Conservation (phyloP, 2,329 filamentous ascomycete species). For the Tolypocladium inflatum region DNA sequence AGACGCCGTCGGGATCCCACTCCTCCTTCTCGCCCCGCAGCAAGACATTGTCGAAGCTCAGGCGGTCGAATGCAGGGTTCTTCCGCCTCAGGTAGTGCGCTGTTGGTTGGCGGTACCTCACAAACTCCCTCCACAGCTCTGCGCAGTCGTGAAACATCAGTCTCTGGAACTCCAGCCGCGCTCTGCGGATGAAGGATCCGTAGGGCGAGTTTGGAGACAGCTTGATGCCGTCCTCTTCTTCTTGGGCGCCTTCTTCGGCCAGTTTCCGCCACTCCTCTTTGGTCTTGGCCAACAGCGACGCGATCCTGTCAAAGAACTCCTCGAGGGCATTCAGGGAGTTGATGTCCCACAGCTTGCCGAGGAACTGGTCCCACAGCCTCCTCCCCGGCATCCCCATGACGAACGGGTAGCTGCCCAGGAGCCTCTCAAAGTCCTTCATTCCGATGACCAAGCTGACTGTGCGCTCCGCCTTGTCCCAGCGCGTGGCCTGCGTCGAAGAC, state of each 20-base stretch:
- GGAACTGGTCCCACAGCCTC: slow-evolving; percentile 79
- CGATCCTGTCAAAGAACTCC: slow-evolving; percentile 57
- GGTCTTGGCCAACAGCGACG: slow-evolving; percentile 48
- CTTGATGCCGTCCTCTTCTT: slow-evolving; percentile 42
- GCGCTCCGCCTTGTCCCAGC: slow-evolving; percentile 40
- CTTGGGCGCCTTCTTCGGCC: slow-evolving; percentile 32
- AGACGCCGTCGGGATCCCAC: slow-evolving; percentile 33
- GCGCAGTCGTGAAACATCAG: slow-evolving; percentile 72
- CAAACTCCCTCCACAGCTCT: slow-evolving; percentile 73
- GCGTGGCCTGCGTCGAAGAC: slow-evolving; percentile 14
- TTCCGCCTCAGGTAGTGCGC: slow-evolving; percentile 55
- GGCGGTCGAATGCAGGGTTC: slow-evolving; percentile 45
- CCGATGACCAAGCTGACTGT: slow-evolving; percentile 43
- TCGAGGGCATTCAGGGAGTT: slow-evolving; percentile 76
- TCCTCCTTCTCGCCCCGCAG: slow-evolving; percentile 38
- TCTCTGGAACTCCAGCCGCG: slow-evolving; percentile 69
- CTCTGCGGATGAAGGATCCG: slow-evolving; percentile 69
- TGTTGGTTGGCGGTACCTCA: slow-evolving; percentile 71
- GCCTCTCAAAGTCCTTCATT: slow-evolving; percentile 49
- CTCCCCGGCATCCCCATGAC: slow-evolving; percentile 57
- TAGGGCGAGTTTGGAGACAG: slow-evolving; percentile 69
- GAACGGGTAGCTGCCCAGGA: slow-evolving; percentile 43
- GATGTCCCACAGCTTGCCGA: slow-evolving; percentile 74
- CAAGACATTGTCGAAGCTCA: slow-evolving; percentile 50
- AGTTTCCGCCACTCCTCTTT: slow-evolving; percentile 50